These are phyloP conservation scores for Uronychia setigera DNA, from an alignment of 73 alveolate genomes.

Conservation along the genomic window DNA sequence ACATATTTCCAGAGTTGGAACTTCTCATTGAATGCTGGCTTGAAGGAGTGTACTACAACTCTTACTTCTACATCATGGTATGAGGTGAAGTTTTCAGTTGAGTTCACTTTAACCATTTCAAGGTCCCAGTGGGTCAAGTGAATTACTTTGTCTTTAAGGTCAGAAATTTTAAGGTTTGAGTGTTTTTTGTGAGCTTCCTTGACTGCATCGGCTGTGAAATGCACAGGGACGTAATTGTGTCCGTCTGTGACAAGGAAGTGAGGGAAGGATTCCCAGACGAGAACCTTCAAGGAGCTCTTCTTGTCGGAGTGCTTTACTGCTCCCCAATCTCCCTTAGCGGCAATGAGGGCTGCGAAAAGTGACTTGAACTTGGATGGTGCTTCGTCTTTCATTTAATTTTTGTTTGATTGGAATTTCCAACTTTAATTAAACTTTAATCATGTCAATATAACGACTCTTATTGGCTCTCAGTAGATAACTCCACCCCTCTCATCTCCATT, in stretches of 20 bases:
- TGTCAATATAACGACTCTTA: too few relatives aligned
- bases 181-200: slow-evolving; percentile 25
- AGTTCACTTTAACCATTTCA: slow-evolving; percentile 36
- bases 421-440: too few relatives aligned
- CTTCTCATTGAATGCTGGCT: slow-evolving; percentile 24
- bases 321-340: slow-evolving; percentile 1
- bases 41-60: slow-evolving; percentile 38
- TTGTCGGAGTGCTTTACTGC: slow-evolving; percentile 9
- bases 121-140: slow-evolving; percentile 40
- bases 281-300: slow-evolving; percentile 39
- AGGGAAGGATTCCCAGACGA: slow-evolving; percentile 43
- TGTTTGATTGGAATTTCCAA: too few relatives aligned
- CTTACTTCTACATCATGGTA: slow-evolving; percentile 34
- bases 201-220: slow-evolving; percentile 56
- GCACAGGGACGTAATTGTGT: slow-evolving; percentile 32
- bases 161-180: slow-evolving; percentile 44
- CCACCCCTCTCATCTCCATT: too few relatives aligned
- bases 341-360: not conserved
- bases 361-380: not conserved
- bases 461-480: too few relatives aligned
- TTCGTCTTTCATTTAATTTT: not conserved
- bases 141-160: slow-evolving; percentile 34
- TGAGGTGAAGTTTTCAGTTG: slow-evolving; percentile 42
- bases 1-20: slow-evolving; percentile 32
- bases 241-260: slow-evolving; percentile 55